phyloP scores from a whole-genome alignment of 2,329 filamentous ascomycete genomes.

The Fusarium metavorans region DNA sequence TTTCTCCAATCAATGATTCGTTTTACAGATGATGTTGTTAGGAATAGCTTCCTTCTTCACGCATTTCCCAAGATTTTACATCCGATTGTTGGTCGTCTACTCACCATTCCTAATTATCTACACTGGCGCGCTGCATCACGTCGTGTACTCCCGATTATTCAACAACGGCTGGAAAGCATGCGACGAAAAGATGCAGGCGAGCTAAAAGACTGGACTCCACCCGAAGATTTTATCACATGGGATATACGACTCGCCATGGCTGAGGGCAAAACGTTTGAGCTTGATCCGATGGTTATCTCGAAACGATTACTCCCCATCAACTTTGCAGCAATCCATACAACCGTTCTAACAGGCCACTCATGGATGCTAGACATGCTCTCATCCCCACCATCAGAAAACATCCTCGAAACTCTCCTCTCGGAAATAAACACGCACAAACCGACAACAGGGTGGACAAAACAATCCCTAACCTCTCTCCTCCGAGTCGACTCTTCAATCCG shows the following conservation, averaged over 20 bases:
- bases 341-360: conserved; percentile 62
- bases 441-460: conserved; percentile 59
- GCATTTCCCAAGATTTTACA: conserved; percentile 62
- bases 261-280: conserved; percentile 57
- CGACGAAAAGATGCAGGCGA: conserved; percentile 52
- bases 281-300: conserved; percentile 61
- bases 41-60: conserved; percentile 59
- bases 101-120: conserved; percentile 59
- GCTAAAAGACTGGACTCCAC: conserved; percentile 56
- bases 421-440: conserved; percentile 52
- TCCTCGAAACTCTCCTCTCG: conserved; percentile 55
- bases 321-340: conserved; percentile 71
- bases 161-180: conserved; percentile 61
- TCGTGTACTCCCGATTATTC: conserved; percentile 61
- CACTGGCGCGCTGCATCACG: conserved; percentile 59
- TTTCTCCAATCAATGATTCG: conserved; percentile 61
- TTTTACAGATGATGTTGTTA: conserved; percentile 63
- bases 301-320: conserved; percentile 66
- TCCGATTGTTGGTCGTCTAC: conserved; percentile 60
- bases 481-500: conserved; percentile 65
- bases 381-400: conserved; percentile 49
- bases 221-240: conserved; percentile 71
- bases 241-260: conserved; percentile 62
- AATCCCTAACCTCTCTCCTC: conserved; percentile 55
- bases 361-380: conserved; percentile 61